A percentile compares a stretch with the other conserved stretches of the same genome.
Evolutionary conservation across 805 yeast genomes (phyloP).

Genomic region (Barnettozyma siamensis): DNA sequence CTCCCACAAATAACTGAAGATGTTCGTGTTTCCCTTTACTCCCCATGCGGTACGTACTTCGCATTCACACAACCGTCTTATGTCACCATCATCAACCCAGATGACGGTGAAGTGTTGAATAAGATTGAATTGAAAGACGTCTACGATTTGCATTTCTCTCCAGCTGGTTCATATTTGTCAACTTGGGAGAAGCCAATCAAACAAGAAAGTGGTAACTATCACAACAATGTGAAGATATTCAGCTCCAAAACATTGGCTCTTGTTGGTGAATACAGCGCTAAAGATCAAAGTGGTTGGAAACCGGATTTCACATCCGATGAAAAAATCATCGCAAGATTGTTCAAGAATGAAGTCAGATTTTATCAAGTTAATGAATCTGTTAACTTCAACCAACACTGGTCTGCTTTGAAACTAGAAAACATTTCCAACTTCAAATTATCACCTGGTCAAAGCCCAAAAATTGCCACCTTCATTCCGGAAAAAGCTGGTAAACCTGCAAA

Average conservation of each 20-base stretch:
- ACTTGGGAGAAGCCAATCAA: constrained; percentile 88
- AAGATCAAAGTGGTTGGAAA: constrained; percentile 85
- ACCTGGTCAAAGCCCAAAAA: constrained; percentile 84
- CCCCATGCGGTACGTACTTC: constrained; percentile 61
- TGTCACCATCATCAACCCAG: constrained; percentile 55
- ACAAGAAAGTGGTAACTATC: constrained; percentile 67
- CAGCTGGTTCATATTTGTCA: constrained; percentile 72
- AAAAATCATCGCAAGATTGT: constrained; percentile 55
- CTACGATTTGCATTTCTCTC: constrained; percentile 83
- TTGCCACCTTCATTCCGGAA: constrained; percentile 89
- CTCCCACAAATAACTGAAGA: constrained; percentile 33
- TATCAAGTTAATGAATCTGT: constrained; percentile 44
- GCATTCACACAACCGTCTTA: constrained; percentile 66
- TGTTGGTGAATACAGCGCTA: constrained; percentile 62
- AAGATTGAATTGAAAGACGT: constrained; percentile 57
- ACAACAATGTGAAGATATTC: constrained; percentile 76
- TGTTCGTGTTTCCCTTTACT: constrained; percentile 60
- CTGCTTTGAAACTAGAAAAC: constrained; percentile 50
- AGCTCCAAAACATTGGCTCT: constrained; percentile 43
- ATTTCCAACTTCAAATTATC: constrained; percentile 62
- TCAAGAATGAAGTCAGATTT: constrained; percentile 61
- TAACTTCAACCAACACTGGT: constrained; percentile 47
- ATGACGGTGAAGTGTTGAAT: constrained; percentile 39
- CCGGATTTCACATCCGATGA: constrained; percentile 89
- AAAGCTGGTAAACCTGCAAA: constrained; percentile 83